Evolutionary conservation across 371 early-diverging fungal species (phyloP).

Genomic region (Blakeslea trispora): DNA sequence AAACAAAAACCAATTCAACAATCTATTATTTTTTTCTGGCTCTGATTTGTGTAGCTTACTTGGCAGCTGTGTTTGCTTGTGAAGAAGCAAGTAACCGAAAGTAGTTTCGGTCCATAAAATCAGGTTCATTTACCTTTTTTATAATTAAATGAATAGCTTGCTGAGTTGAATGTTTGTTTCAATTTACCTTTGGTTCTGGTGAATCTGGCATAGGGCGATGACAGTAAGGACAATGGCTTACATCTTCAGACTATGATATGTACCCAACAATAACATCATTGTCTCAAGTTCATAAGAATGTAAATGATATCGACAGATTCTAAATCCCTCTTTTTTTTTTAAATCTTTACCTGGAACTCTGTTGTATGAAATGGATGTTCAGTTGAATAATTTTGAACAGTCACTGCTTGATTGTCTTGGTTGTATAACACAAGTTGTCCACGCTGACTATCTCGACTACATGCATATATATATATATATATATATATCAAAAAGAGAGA

Average conservation of each 20-base stretch:
- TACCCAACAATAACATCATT: too few species aligned
- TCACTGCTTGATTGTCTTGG: slow-evolving; percentile 39
- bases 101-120: slow-evolving; percentile 68
- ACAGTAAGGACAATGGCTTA: slow-evolving; percentile 38
- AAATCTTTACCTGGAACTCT: slow-evolving; percentile 4
- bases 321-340: too few species aligned
- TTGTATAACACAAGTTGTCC: slow-evolving; percentile 56
- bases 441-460: slow-evolving; percentile 43
- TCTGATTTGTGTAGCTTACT: too few species aligned
- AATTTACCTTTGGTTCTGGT: slow-evolving; percentile 4
- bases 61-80: slow-evolving; percentile 18
- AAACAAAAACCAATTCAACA: not conserved
- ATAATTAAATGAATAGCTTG: not conserved
- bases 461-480: slow-evolving; percentile 2
- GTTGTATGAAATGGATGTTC: slow-evolving; percentile 7
- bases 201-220: slow-evolving; percentile 32
- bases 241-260: slow-evolving; percentile 2
- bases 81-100: slow-evolving; percentile 60
- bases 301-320: too few species aligned
- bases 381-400: slow-evolving; percentile 38
- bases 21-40: not conserved
- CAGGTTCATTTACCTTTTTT: slow-evolving; percentile 31
- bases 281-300: too few species aligned
- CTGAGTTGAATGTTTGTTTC: not conserved
- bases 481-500: too few species aligned